Conservation (phyloP, 257 asterid species). For the Coffea eugenioides region DNA sequence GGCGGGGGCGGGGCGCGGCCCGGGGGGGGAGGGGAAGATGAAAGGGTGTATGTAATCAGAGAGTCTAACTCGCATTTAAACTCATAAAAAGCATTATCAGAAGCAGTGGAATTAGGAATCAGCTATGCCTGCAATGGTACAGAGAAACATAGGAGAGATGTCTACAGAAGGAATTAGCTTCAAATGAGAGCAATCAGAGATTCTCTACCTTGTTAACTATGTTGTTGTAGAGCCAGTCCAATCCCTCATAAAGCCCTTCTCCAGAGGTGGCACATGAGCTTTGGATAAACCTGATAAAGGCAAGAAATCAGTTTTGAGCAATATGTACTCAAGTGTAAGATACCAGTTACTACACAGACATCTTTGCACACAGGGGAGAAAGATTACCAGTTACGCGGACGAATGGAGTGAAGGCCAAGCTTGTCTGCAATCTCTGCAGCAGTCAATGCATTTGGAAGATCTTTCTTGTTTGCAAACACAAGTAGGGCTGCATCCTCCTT, state of each 20-base stretch:
- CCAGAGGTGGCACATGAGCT: constrained; percentile 75
- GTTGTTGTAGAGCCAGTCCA: constrained; percentile 74
- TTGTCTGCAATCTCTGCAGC: constrained; percentile 71
- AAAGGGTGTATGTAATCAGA: too few relatives aligned
- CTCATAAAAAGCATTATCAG: too few relatives aligned
- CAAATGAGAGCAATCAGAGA: background rate
- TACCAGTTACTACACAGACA: too few relatives aligned
- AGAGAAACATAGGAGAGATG: background rate
- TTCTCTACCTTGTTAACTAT: constrained; percentile 51
- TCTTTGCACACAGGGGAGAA: background rate
- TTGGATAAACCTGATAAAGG: constrained; percentile 55
- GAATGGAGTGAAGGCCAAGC: constrained; percentile 72
- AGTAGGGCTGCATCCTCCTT: constrained; percentile 64
- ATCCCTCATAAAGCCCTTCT: constrained; percentile 67
- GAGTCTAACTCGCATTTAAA: too few relatives aligned
- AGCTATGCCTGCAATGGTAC: constrained; percentile 38
- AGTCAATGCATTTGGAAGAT: constrained; percentile 71
- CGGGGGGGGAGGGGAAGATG: too few relatives aligned
- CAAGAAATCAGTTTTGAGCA: background rate
- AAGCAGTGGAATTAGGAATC: too few relatives aligned
- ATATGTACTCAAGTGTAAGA: too few relatives aligned
- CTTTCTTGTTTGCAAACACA: constrained; percentile 72
- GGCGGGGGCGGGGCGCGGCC: too few relatives aligned
- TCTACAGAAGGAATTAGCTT: background rate
- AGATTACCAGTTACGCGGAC: constrained; percentile 58